Evolutionary conservation across 495 filamentous ascomycete species (phyloP).

Genomic region (Xylaria intraflava): DNA sequence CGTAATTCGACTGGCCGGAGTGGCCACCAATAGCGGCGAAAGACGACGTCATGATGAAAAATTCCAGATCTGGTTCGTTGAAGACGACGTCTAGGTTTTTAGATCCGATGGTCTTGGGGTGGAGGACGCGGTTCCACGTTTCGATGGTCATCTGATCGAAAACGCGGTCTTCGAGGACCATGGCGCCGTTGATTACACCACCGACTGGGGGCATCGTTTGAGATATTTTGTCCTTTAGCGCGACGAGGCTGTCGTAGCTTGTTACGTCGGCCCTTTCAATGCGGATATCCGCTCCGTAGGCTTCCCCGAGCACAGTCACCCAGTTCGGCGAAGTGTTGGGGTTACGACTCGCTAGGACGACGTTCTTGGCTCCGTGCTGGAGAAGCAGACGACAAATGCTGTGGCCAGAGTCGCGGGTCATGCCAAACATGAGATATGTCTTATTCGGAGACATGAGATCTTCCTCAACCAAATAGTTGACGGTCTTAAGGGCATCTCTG

Average conservation of each 20-base stretch:
- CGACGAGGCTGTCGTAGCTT: constrained; percentile 18
- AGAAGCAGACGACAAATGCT: constrained; percentile 55
- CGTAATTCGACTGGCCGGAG: constrained; percentile 48
- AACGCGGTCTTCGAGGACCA: constrained; percentile 46
- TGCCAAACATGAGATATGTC: constrained; percentile 53
- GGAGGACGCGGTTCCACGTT: constrained; percentile 33
- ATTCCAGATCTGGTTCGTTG: constrained; percentile 27
- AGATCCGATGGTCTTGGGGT: constrained; percentile 40
- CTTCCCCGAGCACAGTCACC: constrained; percentile 31
- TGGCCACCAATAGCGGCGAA: constrained; percentile 43
- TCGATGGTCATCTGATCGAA: constrained; percentile 43
- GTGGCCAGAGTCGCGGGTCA: constrained; percentile 52
- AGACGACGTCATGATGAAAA: constrained; percentile 46
- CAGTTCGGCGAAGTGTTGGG: constrained; percentile 45
- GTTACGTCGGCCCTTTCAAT: constrained; percentile 36
- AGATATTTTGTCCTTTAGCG: constrained; percentile 23
- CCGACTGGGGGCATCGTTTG: constrained; percentile 30
- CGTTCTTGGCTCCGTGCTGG: constrained; percentile 44
- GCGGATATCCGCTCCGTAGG: constrained; percentile 23
- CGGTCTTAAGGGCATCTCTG: constrained; percentile 13
- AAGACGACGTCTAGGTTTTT: constrained; percentile 35
- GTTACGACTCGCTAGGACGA: constrained; percentile 52
- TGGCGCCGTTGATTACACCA: constrained; percentile 48
- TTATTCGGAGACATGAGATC: constrained; percentile 31
- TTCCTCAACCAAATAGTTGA: constrained; percentile 13